These are phyloP conservation scores for Gremmenia infestans DNA, from an alignment of 2,329 filamentous ascomycete species.

Conservation along the genomic window DNA sequence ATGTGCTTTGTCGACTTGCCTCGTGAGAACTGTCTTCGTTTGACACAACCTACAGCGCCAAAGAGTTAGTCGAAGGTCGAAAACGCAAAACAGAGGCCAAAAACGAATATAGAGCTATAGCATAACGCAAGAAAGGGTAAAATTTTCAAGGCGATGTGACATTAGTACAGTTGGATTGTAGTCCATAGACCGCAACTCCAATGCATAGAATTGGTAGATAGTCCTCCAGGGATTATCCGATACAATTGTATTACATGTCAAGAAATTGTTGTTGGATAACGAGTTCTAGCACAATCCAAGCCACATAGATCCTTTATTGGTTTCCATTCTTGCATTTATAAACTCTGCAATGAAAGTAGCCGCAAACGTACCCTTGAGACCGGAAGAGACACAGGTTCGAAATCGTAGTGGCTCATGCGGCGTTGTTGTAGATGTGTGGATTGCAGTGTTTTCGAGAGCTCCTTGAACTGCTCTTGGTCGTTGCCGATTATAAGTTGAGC, in stretches of 20 bases:
- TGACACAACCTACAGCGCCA: slow-evolving; percentile 47
- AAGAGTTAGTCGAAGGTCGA: slow-evolving; percentile 16
- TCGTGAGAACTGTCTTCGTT: slow-evolving; percentile 53
- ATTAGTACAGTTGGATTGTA: too few relatives aligned
- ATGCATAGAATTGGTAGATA: slow-evolving; percentile 10
- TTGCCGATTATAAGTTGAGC: slow-evolving; percentile 15
- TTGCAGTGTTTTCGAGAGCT: slow-evolving; percentile 66
- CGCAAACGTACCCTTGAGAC: slow-evolving; percentile 65
- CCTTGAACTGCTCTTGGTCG: slow-evolving; percentile 22
- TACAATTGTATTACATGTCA: slow-evolving; percentile 4
- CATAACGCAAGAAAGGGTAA: slow-evolving; percentile 18
- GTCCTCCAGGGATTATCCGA: slow-evolving; percentile 6
- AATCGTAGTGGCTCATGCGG: slow-evolving; percentile 80
- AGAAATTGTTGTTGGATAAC: not conserved
- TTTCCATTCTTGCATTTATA: not conserved
- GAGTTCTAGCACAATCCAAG: not conserved
- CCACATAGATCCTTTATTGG: not conserved
- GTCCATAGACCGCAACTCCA: not conserved
- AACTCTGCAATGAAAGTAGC: not conserved
- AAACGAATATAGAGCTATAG: slow-evolving; percentile 13
- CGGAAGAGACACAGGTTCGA: slow-evolving; percentile 86
- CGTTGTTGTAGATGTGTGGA: slow-evolving; percentile 73
- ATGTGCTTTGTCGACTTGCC: slow-evolving; percentile 59
- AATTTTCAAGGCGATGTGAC: not conserved
- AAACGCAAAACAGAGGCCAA: slow-evolving; percentile 4